Evolutionary conservation across 2,329 filamentous ascomycete species (phyloP).

Genomic region (Curvularia hawaiiensis): DNA sequence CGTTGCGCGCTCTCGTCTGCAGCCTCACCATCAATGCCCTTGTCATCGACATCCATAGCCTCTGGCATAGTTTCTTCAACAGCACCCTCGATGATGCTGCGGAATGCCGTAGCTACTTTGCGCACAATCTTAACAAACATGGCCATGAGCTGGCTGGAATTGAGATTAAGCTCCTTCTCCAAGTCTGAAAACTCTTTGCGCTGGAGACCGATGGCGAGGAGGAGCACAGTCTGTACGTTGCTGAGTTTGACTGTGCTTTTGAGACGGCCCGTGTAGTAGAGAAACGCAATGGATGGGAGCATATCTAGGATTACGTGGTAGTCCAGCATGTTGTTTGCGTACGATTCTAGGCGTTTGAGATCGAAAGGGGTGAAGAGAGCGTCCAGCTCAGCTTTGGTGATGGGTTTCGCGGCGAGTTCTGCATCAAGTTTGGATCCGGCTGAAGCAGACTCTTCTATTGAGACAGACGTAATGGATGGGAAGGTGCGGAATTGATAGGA

Average conservation of each 20-base stretch:
- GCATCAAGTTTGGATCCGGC: conserved; percentile 70
- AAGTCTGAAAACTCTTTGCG: conserved; percentile 83
- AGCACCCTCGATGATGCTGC: conserved; percentile 73
- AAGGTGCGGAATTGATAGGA: conserved; percentile 93
- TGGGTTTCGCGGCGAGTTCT: conserved; percentile 55
- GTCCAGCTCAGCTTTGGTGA: conserved; percentile 80
- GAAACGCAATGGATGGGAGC: conserved; percentile 77
- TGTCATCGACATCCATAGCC: conserved; percentile 45
- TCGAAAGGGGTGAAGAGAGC: conserved; percentile 85
- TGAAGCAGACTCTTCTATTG: conserved; percentile 84
- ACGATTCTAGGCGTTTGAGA: conserved; percentile 91
- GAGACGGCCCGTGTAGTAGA: conserved; percentile 85
- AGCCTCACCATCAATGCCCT: conserved; percentile 60
- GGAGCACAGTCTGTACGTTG: conserved; percentile 82
- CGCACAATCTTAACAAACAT: conserved; percentile 98
- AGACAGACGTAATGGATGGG: conserved; percentile 75
- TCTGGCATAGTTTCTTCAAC: conserved; percentile 57
- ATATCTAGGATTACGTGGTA: conserved; percentile 97
- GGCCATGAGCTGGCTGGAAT: conserved; percentile 79
- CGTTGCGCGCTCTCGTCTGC: conserved; percentile 63
- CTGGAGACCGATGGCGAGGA: conserved; percentile 87
- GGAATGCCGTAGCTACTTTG: conserved; percentile 83
- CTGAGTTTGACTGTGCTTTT: conserved; percentile 70
- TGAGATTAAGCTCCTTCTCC: conserved; percentile 76
- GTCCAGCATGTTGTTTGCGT: conserved; percentile 96